A percentile compares a stretch with the other conserved stretches of the same genome.
Evolutionary conservation across 2,329 filamentous ascomycete species (phyloP).

Genomic region (Coleophoma cylindrospora): DNA sequence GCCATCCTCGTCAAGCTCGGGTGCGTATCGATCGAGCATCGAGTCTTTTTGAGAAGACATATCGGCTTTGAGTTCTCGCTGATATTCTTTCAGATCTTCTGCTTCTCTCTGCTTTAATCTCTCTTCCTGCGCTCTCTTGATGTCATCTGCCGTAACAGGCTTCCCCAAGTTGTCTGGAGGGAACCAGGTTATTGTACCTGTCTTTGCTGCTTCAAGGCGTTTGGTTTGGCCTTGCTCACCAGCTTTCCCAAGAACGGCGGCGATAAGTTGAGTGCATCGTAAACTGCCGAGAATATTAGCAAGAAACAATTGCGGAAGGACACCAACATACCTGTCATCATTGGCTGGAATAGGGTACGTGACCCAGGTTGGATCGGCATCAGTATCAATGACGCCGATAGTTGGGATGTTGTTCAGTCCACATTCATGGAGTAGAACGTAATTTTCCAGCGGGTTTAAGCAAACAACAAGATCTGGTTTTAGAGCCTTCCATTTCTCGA

Average conservation of each 20-base stretch:
- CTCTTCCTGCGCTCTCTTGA: background rate
- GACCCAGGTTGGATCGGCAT: slow-evolving; percentile 87
- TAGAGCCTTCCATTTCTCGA: slow-evolving; percentile 59
- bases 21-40: too few species aligned
- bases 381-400: slow-evolving; percentile 91
- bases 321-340: slow-evolving; percentile 70
- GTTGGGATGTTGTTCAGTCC: slow-evolving; percentile 84
- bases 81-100: background rate
- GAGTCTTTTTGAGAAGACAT: too few species aligned
- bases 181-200: slow-evolving; percentile 60
- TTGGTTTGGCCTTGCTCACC: slow-evolving; percentile 70
- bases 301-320: background rate
- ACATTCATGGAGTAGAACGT: slow-evolving; percentile 85
- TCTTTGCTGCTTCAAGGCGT: slow-evolving; percentile 56
- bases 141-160: slow-evolving; percentile 12
- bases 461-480: slow-evolving; percentile 89
- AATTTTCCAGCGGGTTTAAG: slow-evolving; percentile 90
- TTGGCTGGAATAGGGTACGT: slow-evolving; percentile 97
- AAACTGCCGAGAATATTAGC: slow-evolving; percentile 50
- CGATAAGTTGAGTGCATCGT: slow-evolving; percentile 75
- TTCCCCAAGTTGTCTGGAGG: slow-evolving; percentile 27
- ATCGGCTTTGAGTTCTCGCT: background rate
- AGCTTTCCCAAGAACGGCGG: slow-evolving; percentile 78
- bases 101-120: background rate
- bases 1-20: too few species aligned